Evolutionary conservation across 129 eudicot species (phyloP), one percentile per base, ranked within the genome.

Genomic region (Flaveria robusta): DNA sequence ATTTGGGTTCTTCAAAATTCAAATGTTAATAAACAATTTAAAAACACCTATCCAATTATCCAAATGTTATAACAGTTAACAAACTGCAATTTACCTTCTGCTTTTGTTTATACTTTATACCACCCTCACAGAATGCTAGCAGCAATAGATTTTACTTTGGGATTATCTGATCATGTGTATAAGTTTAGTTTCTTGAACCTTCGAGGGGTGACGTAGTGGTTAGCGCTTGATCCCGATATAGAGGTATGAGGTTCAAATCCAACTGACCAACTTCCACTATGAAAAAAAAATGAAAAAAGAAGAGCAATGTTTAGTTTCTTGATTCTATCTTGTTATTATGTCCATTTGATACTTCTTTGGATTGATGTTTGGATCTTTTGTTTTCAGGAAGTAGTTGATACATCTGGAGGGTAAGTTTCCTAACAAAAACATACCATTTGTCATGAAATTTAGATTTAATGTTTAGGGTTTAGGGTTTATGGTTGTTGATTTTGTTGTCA

Each of bases 381-480:
- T 71, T 76, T 86, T 43, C 97, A 93, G 98, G 98, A 87, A 73
- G 97, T 93, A 13, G 29, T 84, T 50, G 98, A 93, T 81, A 88
- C 92, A 37, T 93, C 98, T 45, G 98, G 96, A 54, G 98, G 98
- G 98, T 93, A 85, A 85, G 93, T 78, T 68, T 31, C 12, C 34
- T 11, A 55, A 34, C 12, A 29, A 67, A 63, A 41, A 49, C n/a
- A 7, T 11, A 55, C 5, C 58, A 62, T 78, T 71, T 15, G 20
- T 14, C 19, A 29, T 31, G 19, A 10, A 26, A 62, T 62, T 62
- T 13, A 11, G 19, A 18, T 24, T 4, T 55, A 22, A n/a, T n/a
- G n/a, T n/a, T n/a, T n/a, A n/a, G n/a, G 67, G 9, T 7, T 26
- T 26, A 20, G 5, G 62, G 27, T 2, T 19, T 14, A 66, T 59